phyloP scores from a whole-genome alignment of 805 yeast species.

The Scheffersomyces stipitis region DNA sequence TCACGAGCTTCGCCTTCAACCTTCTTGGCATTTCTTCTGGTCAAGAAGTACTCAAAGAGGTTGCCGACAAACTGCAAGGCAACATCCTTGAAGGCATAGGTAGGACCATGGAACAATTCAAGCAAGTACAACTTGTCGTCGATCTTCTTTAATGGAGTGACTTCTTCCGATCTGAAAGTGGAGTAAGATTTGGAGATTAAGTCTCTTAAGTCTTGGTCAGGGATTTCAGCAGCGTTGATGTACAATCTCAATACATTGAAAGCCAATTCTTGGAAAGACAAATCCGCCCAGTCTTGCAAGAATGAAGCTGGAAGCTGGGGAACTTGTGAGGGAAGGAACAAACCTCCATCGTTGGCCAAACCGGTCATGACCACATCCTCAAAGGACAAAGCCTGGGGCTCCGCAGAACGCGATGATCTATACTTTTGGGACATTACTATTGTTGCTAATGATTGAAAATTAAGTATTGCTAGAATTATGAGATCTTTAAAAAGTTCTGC shows the following conservation, averaged over 20 bases:
- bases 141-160: constrained; percentile 79
- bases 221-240: constrained; percentile 70
- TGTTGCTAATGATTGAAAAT: constrained; percentile 3
- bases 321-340: constrained; percentile 81
- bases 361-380: constrained; percentile 88
- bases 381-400: constrained; percentile 55
- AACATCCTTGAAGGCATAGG: constrained; percentile 98
- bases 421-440: constrained; percentile 59
- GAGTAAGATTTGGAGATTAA: constrained; percentile 77
- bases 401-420: constrained; percentile 75
- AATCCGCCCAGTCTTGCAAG: constrained; percentile 64
- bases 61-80: constrained; percentile 98
- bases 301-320: constrained; percentile 65
- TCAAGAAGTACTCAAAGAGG: constrained; percentile 87
- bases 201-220: constrained; percentile 60
- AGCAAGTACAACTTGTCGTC: constrained; percentile 66
- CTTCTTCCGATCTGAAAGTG: constrained; percentile 83
- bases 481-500: neutral
- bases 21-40: constrained; percentile 63
- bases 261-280: constrained; percentile 84
- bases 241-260: constrained; percentile 81
- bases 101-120: constrained; percentile 98
- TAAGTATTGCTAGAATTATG: neutral
- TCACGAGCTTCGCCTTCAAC: constrained; percentile 60
- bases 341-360: constrained; percentile 94